A percentile compares a stretch with the other conserved stretches of the same genome.
These are phyloP conservation scores for Penicillium bialowiezense DNA, from an alignment of 495 filamentous ascomycete species.

Conservation along the genomic window DNA sequence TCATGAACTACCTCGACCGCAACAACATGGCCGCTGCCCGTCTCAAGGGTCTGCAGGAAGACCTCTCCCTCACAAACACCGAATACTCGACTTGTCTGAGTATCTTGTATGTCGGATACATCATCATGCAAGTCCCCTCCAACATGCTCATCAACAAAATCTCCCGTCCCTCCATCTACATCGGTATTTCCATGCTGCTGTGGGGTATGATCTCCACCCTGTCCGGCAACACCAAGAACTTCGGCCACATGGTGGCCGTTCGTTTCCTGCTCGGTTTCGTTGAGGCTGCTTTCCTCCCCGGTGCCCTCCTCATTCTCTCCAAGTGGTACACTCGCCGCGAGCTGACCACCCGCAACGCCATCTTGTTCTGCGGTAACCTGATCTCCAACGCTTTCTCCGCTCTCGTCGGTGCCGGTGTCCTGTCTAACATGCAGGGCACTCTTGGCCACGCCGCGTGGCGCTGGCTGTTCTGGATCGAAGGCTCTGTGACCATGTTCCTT, in stretches of 20 bases:
- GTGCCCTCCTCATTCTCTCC: conserved; percentile 45
- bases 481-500: conserved; percentile 30
- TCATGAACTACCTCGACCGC: conserved; percentile 46
- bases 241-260: conserved; percentile 56
- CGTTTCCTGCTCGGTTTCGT: conserved; percentile 68
- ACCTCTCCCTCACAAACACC: conserved; percentile 41
- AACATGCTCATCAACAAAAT: conserved; percentile 45
- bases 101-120: conserved; percentile 65
- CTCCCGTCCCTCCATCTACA: conserved; percentile 55
- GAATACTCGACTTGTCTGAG: conserved; percentile 58
- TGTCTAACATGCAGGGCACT: conserved; percentile 39
- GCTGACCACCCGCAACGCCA: conserved; percentile 39
- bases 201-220: conserved; percentile 65
- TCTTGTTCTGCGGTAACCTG: conserved; percentile 45
- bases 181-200: conserved; percentile 60
- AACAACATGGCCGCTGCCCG: conserved; percentile 52
- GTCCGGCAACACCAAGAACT: conserved; percentile 53
- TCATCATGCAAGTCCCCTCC: conserved; percentile 32
- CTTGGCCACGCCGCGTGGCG: conserved; percentile 52
- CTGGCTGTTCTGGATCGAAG: conserved; percentile 64
- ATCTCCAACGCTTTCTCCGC: conserved; percentile 65
- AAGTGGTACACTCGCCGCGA: conserved; percentile 47
- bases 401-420: conserved; percentile 49
- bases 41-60: conserved; percentile 50
- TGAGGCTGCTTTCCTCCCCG: conserved; percentile 45